Evolutionary conservation across 2,329 filamentous ascomycete genomes (phyloP), one percentile per base, ranked within the genome.

Genomic region (Pseudogymnoascus sp.): DNA sequence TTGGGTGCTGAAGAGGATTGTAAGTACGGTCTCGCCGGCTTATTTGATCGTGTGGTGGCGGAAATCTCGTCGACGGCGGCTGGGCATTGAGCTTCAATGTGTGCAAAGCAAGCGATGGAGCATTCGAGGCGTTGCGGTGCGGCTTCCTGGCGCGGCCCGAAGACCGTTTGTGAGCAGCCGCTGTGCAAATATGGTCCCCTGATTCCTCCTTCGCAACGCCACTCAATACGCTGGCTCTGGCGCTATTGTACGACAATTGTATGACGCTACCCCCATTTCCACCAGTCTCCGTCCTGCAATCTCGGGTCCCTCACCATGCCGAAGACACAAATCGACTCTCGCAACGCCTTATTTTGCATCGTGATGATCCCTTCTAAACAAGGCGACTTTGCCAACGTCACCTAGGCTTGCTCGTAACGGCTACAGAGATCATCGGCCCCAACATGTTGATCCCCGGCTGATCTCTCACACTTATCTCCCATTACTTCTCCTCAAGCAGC

Each of bases 391-490:
- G 5, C 13, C 21, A 45, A 26, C 41, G 23, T 18, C 41, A 18
- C 41, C n/a, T 52, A 48, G 39, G 13, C 21, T 48, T 48, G 10
- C 9, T 41, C 38, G 23, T 26, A 45, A 52, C 41, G 41, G 41
- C 8, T 9, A 30, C n/a, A n/a, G 30, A 30, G 41, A 52, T 52
- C 41, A 52, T 10, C 41, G 8, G 23, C 13, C 41, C n/a, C 5
- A 52, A 52, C 18, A 52, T 52, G 41, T 52, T 52, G 41, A 52
- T 52, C 41, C 23, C 23, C 41, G 41, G 41, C 23, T 26, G 41
- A 52, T 52, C 41, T 5, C 8, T 30, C 8, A 52, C 23, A 30
- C 9, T 30, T 30, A 23, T 26, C 23, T 52, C 23, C n/a, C 23
- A 30, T 30, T 26, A 28, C 41, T 18, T 52, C 41, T 30, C 41